Base-by-base conservation (phyloP, 1,284 basidiomycete genomes). In the Sporisorium scitamineum region DNA sequence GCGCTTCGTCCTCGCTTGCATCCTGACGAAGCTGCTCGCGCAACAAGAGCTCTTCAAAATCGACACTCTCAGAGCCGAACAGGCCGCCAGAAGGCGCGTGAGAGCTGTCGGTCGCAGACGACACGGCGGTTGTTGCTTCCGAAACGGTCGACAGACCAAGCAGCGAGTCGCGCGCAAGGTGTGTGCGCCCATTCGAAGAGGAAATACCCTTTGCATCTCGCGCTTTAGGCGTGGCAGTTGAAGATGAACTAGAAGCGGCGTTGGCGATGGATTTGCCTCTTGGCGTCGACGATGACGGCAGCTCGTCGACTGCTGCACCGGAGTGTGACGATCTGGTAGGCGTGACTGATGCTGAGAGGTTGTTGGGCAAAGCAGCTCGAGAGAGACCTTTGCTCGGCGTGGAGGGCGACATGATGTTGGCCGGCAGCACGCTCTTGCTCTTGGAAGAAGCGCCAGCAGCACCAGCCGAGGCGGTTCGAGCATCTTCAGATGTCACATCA, bases 351-450 rank as follows among this genome's bases (percentile, higher is more conserved):
- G 65, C 58, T 3, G 45, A 58, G 11, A 24, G 1, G 48, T 32
- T 61, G 16, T 37, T 54, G 18, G 56, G 18, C 8, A 32, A 32
- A 7, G 50, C 54, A 0, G 61, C 71, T 29, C 76, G 42, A 5
- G 74, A 62, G 2, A 79, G 60, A 1, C 77, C 74, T 41, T 73
- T 79, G 52, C 64, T 69, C 5, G 76, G 76, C 29, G 76, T 79
- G 0, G 69, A 76, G 5, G 76, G 70, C 8, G 73, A 76, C 73
- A 79, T 73, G 62, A 79, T 76, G 61, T 71, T 69, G 34, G 70
- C 31, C 8, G 69, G 65, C 29, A 70, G 41, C 6, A 78, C 61
- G 29, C 51, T 57, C 24, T 61, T 52, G 20, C 26, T 41, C 24
- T 60, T 56, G 13, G 48, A 11, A 8, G 29, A 45, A 31, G 61